Base-by-base conservation (phyloP, 257 asterid genomes). In the Craterostigma plantagineum region DNA sequence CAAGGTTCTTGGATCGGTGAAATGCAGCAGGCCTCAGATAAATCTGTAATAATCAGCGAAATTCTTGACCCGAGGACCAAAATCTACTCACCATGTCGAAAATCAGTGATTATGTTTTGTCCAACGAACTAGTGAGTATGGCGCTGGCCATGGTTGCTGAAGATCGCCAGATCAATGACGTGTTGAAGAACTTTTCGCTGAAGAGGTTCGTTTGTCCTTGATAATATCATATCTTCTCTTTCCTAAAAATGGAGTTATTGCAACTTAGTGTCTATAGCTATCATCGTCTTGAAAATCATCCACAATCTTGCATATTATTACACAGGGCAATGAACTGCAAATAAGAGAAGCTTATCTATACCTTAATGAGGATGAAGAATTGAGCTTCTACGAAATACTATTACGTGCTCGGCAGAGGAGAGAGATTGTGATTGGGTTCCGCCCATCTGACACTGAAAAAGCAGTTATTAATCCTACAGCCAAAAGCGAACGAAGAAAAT, bases 1-100 rank as follows among this genome's bases (percentile, higher is more conserved):
- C 95, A 73, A 55, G 92, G 95, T 53, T 78, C 95, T 14, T 82
- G 95, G 95, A 82, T 79, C 14, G 95, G 92, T 47, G 95, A 82
- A 65, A 82, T 82, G 95, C 95, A 82, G 67, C 86, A 78, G 75
- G 95, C 95, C 57, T 82, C 95, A 0, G 80, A 72, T 52, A 68
- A 78, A 40, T 78, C 95, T 13, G 95, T 82, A 55, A 82, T 82
- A 58, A 82, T 82, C 56, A 82, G 95, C 55, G 95, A 82, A 75
- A 82, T 82, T 62, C 77, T 82, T 36, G 95, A 82, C 61, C 95
- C 95, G 12, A 78, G 95, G 73, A 82, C 95, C 23, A 82, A 82
- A 82, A 82, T 51, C 61, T 82, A 35, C 50, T 82, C 61, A 70
- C 90, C 59, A 75, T 82, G 95, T 82, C 95, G 46, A 78, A 56